These are phyloP conservation scores for Dryas octopetala DNA, from an alignment of 306 rosid genomes.

Conservation along the genomic window DNA sequence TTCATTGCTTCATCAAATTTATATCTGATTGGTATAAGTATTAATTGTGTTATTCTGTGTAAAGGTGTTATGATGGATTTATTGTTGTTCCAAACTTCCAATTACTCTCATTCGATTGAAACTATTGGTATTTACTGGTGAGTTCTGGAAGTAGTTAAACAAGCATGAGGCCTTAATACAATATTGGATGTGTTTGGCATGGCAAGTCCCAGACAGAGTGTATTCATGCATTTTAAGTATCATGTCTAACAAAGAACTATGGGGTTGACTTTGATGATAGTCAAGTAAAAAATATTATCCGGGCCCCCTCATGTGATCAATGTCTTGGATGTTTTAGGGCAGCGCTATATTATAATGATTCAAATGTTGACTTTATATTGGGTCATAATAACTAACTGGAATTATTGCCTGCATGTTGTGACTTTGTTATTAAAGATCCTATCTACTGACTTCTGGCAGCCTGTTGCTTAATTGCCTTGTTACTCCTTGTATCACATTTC, in stretches of 20 bases:
- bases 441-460: background rate
- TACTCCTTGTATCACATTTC: background rate
- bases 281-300: no score
- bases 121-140: background rate
- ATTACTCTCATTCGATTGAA: background rate
- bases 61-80: background rate
- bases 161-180: background rate
- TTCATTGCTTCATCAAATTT: constrained; percentile 13
- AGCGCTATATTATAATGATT: no score
- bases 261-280: no score
- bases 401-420: background rate
- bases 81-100: background rate
- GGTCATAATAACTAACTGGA: background rate
- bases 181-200: background rate
- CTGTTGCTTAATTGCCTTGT: background rate
- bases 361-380: no score
- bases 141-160: background rate
- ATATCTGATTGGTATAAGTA: background rate
- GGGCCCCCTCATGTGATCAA: no score
- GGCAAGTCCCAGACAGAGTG: background rate
- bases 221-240: background rate
- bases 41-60: background rate
- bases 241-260: background rate
- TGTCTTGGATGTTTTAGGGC: no score
- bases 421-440: background rate